Percentiles rank a stretch among this genome's conserved stretches.
These are phyloP conservation scores for Hymenoscyphus fraxineus DNA, from an alignment of 2,329 filamentous ascomycete genomes.

Conservation along the genomic window DNA sequence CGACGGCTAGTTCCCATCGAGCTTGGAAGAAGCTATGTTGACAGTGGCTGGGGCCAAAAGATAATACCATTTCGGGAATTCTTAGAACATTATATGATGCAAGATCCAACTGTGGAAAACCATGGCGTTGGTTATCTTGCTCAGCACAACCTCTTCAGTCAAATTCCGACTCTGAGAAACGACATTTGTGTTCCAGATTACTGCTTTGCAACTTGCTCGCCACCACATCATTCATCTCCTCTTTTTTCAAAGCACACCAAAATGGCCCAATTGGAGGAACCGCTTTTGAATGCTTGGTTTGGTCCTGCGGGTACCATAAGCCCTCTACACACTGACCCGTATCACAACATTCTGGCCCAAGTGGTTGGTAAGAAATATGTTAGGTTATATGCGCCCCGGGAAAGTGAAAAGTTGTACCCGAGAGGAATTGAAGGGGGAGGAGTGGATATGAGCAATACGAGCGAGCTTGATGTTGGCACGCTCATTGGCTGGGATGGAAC, in stretches of 20 bases:
- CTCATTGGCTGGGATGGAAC: constrained; percentile 57
- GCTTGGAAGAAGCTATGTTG: constrained; percentile 81
- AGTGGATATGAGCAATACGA: constrained; percentile 92
- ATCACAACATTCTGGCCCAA: constrained; percentile 88
- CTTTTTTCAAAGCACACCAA: constrained; percentile 40
- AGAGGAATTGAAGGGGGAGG: constrained; percentile 58
- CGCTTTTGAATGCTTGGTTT: constrained; percentile 86
- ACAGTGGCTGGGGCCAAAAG: constrained; percentile 77
- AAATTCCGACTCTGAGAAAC: constrained; percentile 70
- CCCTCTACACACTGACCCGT: constrained; percentile 88
- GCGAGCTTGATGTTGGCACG: constrained; percentile 69
- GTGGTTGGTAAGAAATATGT: constrained; percentile 89
- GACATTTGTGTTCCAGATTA: constrained; percentile 82
- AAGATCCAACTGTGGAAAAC: neutral
- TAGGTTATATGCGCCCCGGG: constrained; percentile 72
- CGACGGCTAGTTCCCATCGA: constrained; percentile 81
- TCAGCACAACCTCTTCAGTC: constrained; percentile 81
- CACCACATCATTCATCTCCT: constrained; percentile 46
- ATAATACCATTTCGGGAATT: constrained; percentile 74
- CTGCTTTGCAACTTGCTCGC: constrained; percentile 69
- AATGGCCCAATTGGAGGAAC: constrained; percentile 48
- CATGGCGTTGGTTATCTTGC: constrained; percentile 73
- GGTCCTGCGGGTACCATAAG: constrained; percentile 85
- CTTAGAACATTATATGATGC: constrained; percentile 41
- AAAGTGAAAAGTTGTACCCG: constrained; percentile 57